These are phyloP conservation scores for Teratosphaeria destructans DNA, from an alignment of 2,329 filamentous ascomycete genomes.

Conservation along the genomic window DNA sequence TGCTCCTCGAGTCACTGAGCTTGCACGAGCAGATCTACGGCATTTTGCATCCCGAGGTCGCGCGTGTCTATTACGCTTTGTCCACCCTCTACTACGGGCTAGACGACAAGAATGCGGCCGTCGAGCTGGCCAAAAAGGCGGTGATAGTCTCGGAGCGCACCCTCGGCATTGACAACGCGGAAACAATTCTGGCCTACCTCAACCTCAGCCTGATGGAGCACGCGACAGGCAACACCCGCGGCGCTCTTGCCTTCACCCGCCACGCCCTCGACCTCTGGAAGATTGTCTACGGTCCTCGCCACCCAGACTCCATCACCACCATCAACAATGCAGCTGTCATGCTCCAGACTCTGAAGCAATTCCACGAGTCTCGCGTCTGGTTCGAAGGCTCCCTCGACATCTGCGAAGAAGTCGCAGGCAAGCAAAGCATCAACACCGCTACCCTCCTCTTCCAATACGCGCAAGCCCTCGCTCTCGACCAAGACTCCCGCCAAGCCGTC, in stretches of 20 bases:
- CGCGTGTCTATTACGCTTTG: slow-evolving; percentile 84
- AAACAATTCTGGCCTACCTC: slow-evolving; percentile 90
- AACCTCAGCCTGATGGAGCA: slow-evolving; percentile 93
- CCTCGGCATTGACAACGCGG: slow-evolving; percentile 81
- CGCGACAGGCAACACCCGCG: slow-evolving; percentile 78
- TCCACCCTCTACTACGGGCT: slow-evolving; percentile 95
- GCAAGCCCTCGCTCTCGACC: slow-evolving; percentile 88
- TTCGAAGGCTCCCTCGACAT: slow-evolving; percentile 87
- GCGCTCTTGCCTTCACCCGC: slow-evolving; percentile 77
- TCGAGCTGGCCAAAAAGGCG: slow-evolving; percentile 91
- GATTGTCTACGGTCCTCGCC: slow-evolving; percentile 84
- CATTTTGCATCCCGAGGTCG: slow-evolving; percentile 91
- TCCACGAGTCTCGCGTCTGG: slow-evolving; percentile 90
- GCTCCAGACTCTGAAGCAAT: slow-evolving; percentile 90
- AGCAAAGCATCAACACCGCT: slow-evolving; percentile 79
- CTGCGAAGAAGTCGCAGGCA: slow-evolving; percentile 82
- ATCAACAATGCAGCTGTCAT: slow-evolving; percentile 98
- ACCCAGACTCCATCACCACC: slow-evolving; percentile 96
- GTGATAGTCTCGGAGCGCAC: slow-evolving; percentile 94
- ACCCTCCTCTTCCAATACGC: slow-evolving; percentile 95
- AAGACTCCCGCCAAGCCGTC: slow-evolving; percentile 85
- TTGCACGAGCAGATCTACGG: slow-evolving; percentile 98
- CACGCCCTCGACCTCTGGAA: slow-evolving; percentile 95
- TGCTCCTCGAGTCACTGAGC: slow-evolving; percentile 89
- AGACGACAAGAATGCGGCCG: slow-evolving; percentile 93